phyloP scores from a whole-genome alignment of 2,329 filamentous ascomycete species.

The Fusarium annulatum region DNA sequence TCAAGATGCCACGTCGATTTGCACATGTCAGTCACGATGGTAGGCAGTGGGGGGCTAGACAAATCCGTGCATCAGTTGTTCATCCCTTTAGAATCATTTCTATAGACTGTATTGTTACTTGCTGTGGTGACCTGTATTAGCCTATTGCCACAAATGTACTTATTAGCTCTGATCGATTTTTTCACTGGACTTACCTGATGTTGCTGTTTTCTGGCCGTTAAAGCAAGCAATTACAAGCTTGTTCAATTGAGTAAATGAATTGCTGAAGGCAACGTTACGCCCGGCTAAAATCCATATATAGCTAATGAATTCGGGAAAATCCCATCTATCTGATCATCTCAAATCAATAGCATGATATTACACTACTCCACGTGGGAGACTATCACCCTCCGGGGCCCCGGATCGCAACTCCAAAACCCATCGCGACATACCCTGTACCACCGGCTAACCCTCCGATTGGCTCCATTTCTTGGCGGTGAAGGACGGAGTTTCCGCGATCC shows the following conservation, averaged over 20 bases:
- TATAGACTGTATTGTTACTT: fast-evolving
- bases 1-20: background rate
- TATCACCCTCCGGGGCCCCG: background rate
- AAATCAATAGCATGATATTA: background rate
- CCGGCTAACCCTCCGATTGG: constrained; percentile 1
- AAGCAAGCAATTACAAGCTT: fast-evolving
- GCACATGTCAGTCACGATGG: no score
- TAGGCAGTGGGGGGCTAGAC: fast-evolving
- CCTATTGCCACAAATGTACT: no score
- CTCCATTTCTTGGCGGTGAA: background rate
- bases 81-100: no score
- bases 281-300: background rate
- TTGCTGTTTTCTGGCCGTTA: no score
- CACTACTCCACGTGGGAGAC: background rate
- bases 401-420: background rate
- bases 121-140: fast-evolving
- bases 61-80: fast-evolving
- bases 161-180: no score
- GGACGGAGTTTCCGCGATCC: constrained; percentile 6
- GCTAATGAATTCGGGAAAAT: fast-evolving
- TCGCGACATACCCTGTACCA: constrained; percentile 1
- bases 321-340: no score
- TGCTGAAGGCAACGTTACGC: background rate
- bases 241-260: fast-evolving
- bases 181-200: fast-evolving